Conservation (phyloP, 768 basidiomycete genomes). For the Paxillus rubicundulus region DNA sequence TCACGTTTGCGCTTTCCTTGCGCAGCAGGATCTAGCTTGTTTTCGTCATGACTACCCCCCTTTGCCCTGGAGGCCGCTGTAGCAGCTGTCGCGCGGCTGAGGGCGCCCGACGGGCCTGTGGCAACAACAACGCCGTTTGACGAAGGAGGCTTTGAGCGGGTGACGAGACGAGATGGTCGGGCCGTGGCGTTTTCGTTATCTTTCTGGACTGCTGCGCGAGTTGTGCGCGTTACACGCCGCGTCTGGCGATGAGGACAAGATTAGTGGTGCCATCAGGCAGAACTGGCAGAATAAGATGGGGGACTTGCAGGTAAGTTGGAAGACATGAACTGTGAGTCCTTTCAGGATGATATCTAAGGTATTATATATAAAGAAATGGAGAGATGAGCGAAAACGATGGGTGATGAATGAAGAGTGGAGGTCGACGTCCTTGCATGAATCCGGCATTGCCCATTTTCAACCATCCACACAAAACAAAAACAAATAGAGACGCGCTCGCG, state of each 20-base stretch:
- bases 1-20: constrained; percentile 74
- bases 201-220: constrained; percentile 51
- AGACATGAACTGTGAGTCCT: constrained; percentile 27
- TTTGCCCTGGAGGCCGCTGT: constrained; percentile 38
- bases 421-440: constrained; percentile 11
- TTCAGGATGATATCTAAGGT: constrained; percentile 1
- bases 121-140: constrained; percentile 38
- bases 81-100: constrained; percentile 41
- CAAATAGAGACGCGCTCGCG: constrained; percentile 40
- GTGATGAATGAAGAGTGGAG: constrained; percentile 14
- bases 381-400: not conserved
- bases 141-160: constrained; percentile 59
- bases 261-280: not conserved
- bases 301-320: constrained; percentile 46
- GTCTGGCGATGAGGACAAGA: constrained; percentile 38
- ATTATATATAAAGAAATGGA: constrained; percentile 8
- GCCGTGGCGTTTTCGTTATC: constrained; percentile 72
- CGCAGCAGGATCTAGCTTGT: constrained; percentile 45
- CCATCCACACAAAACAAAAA: constrained; percentile 34
- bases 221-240: constrained; percentile 60
- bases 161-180: constrained; percentile 54
- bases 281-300: not conserved
- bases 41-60: constrained; percentile 28
- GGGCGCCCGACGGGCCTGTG: constrained; percentile 32
- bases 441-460: constrained; percentile 35